A percentile compares a stretch with the other conserved stretches of the same genome.
These are phyloP conservation scores for Picea abies DNA, from an alignment of 83 land plant genomes.

Conservation along the genomic window DNA sequence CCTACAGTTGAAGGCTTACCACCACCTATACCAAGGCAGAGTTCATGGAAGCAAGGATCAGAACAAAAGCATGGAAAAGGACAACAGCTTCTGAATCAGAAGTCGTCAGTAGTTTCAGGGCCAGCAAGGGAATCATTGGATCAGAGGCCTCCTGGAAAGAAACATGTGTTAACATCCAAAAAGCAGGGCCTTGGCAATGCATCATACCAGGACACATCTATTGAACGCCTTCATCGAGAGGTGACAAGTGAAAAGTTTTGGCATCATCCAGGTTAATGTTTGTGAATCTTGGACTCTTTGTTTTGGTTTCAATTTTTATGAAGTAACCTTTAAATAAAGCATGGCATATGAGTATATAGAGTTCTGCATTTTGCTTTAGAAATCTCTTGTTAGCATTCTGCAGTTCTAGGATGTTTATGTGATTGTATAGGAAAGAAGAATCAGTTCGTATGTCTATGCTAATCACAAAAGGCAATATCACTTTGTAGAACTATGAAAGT, in stretches of 20 bases:
- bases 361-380: no score
- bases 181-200: conserved; percentile 26
- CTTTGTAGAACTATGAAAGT: no score
- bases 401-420: no score
- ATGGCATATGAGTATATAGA: no score
- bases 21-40: conserved; percentile 49
- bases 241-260: conserved; percentile 94
- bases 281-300: background rate
- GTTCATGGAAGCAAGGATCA: conserved; percentile 51
- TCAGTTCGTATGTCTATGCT: no score
- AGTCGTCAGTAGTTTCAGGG: conserved; percentile 23
- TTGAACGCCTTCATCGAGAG: conserved; percentile 96
- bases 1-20: conserved; percentile 23
- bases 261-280: conserved; percentile 81
- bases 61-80: conserved; percentile 25
- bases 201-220: conserved; percentile 83
- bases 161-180: conserved; percentile 42
- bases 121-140: conserved; percentile 21
- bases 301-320: no score
- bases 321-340: no score
- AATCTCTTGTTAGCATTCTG: no score
- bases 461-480: no score
- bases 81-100: conserved; percentile 31
- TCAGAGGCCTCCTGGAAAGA: conserved; percentile 44
- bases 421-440: no score